Evolutionary conservation across 306 rosid genomes (phyloP).

Genomic region (Rosa chinensis): DNA sequence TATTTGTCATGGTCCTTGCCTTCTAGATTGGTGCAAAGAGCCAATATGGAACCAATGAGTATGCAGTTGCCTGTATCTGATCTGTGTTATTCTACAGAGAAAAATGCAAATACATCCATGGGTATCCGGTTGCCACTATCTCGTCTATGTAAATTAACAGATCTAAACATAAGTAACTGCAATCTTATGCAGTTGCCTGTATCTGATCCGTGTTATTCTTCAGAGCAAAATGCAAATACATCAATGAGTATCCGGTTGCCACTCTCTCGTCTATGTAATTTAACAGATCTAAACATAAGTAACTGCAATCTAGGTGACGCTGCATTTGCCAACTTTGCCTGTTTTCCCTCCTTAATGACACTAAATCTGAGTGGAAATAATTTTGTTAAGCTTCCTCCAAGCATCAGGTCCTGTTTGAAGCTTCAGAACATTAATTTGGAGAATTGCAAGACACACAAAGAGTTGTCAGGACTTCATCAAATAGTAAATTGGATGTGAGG

Average conservation of each 20-base stretch:
- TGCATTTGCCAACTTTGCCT: not conserved
- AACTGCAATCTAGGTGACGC: not conserved
- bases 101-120: not conserved
- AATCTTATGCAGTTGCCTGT: not conserved
- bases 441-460: not conserved
- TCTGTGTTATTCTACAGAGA: not conserved
- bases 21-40: not conserved
- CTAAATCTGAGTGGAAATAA: not conserved
- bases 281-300: not conserved
- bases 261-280: not conserved
- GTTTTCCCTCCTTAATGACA: not conserved
- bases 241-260: not conserved
- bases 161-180: not conserved
- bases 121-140: not conserved
- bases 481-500: not conserved
- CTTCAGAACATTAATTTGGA: not conserved
- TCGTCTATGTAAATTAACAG: not conserved
- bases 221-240: not conserved
- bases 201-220: not conserved
- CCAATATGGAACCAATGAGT: not conserved
- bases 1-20: not conserved
- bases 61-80: not conserved
- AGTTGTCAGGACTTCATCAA: not conserved
- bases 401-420: not conserved
- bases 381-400: not conserved